Evolutionary conservation across 495 filamentous ascomycete genomes (phyloP).

Genomic region (Aspergillus ostianus): DNA sequence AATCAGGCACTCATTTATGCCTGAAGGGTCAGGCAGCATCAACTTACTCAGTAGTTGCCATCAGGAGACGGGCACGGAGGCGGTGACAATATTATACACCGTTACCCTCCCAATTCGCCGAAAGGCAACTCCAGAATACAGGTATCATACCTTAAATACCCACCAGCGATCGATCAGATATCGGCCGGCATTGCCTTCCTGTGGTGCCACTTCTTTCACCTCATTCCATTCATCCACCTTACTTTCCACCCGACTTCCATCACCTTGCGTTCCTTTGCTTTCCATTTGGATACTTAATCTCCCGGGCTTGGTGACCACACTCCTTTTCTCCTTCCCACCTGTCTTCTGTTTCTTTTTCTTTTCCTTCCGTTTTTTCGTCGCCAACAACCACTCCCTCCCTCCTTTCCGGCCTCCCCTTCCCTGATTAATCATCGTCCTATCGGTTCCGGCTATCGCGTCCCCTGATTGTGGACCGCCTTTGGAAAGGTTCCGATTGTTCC

Average conservation of each 20-base stretch:
- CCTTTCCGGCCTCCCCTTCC: not conserved
- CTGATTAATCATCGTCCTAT: conserved; percentile 1
- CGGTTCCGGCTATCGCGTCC: conserved; percentile 1
- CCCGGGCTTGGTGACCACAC: not conserved
- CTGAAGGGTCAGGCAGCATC: not conserved
- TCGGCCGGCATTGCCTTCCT: conserved; percentile 1
- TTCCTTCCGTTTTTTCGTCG: not conserved
- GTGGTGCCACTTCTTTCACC: conserved; percentile 14
- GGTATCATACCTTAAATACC: not conserved
- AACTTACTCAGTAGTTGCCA: too few species aligned
- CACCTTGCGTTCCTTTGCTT: not conserved
- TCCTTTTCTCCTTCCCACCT: not conserved
- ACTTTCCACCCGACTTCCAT: not conserved
- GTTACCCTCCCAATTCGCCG: not conserved
- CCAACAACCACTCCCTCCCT: not conserved
- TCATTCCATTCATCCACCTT: not conserved
- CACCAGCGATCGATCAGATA: conserved; percentile 7
- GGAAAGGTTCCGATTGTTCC: conserved; percentile 3
- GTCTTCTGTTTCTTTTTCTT: not conserved
- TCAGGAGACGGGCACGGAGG: too few species aligned
- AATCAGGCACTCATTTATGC: not conserved
- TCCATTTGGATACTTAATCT: not conserved
- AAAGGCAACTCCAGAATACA: not conserved
- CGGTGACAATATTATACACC: not conserved
- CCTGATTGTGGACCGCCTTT: conserved; percentile 6